Conservation (phyloP, 805 yeast genomes). For the Metschnikowia kofuensis region DNA sequence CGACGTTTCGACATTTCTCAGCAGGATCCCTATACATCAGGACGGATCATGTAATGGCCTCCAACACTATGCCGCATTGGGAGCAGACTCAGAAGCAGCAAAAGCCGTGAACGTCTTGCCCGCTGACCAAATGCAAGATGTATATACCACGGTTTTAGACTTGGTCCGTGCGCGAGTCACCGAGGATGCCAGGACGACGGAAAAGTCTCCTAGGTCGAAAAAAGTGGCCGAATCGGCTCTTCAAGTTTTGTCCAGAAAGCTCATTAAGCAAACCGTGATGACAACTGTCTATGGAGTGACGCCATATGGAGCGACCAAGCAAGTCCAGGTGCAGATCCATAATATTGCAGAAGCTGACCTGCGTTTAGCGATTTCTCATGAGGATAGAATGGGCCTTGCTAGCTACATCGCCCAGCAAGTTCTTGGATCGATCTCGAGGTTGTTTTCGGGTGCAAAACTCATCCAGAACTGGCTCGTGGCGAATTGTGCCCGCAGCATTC, state of each 20-base stretch:
- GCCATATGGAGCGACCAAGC: conserved; percentile 32
- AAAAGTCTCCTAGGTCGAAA: not conserved
- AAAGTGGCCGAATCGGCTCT: conserved; percentile 16
- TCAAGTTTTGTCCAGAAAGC: conserved; percentile 26
- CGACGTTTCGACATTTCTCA: conserved; percentile 19
- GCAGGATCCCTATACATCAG: conserved; percentile 38
- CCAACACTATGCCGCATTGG: conserved; percentile 45
- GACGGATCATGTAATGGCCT: conserved; percentile 48
- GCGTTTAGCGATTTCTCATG: not conserved
- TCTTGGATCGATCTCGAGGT: conserved; percentile 17
- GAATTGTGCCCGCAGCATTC: conserved; percentile 30
- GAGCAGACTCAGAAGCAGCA: conserved; percentile 36
- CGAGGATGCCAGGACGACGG: not conserved
- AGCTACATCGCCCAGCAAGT: conserved; percentile 13
- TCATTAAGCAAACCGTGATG: conserved; percentile 44
- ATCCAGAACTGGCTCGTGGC: conserved; percentile 37
- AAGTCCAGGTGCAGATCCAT: conserved; percentile 27
- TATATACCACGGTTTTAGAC: conserved; percentile 32
- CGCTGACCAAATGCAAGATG: conserved; percentile 25
- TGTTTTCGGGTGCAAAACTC: conserved; percentile 31
- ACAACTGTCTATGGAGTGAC: conserved; percentile 47
- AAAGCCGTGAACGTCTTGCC: conserved; percentile 37
- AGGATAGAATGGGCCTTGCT: conserved; percentile 3
- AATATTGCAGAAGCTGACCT: conserved; percentile 9
- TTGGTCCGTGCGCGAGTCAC: conserved; percentile 17